Evolutionary conservation across 192 early-diverging fungal species (phyloP), one percentile per base, ranked within the genome.

Genomic region (Thamnidium elegans): DNA sequence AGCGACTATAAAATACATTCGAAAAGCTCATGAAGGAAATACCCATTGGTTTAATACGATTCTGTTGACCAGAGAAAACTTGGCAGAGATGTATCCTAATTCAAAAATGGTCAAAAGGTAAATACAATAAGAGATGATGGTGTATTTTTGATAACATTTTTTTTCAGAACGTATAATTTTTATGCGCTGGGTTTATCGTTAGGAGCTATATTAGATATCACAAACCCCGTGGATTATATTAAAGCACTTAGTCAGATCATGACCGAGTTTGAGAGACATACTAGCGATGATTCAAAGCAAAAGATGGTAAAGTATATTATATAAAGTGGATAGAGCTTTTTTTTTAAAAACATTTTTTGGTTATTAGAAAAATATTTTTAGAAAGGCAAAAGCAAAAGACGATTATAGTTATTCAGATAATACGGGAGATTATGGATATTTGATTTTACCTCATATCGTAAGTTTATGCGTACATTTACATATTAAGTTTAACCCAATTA

Each of bases 181-280:
- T 86, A 85, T 72, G 83, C 80, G 58, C 78, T 88, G 11, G 87
- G 87, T n/a, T 64, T 79, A 10, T 86, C 85, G 36, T 70, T 88
- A 23, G 87, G 84, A 15, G 80, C 82, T 4, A 83, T 88, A 59
- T 68, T 88, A 26, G 85, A 85, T 39, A 85, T 87, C 54, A 81
- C 77, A 2, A 87, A 81, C 23, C 79, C 85, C 10, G 60, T 71
- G 6, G 87, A 89, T 67, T 89, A 84, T 66, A 76, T 86, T 3
- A 85, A 85, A 58, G 82, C 87, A 13, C 74, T 87, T 21, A 78
- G 66, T 17, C 79, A 85, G 4, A 69, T 89, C n/a, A 74, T 87
- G 23, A 77, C 72, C 56, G 87, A 89, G 65, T 89, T 80, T 67
- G 79, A 80, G 48, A 68, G 63, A 48, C 63, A 80, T 48, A 75